Conservation (phyloP, 2,329 filamentous ascomycete genomes). For the Pestalotiopsis sp. region DNA sequence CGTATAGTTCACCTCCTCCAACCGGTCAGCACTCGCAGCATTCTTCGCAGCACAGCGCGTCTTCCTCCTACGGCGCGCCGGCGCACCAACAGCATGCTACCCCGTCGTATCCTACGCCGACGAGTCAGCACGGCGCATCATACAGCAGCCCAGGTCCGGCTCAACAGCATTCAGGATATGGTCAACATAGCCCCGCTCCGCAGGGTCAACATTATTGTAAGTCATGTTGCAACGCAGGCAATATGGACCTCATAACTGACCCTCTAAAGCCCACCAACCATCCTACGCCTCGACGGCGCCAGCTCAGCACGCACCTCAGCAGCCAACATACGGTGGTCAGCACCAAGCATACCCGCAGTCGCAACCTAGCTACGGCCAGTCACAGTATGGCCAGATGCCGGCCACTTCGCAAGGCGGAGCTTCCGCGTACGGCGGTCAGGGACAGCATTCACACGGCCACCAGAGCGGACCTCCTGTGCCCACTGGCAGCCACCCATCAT, state of each 20-base stretch:
- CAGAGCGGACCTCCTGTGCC: conserved; percentile 25
- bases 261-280: conserved; percentile 28
- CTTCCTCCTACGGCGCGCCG: conserved; percentile 26
- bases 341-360: conserved; percentile 34
- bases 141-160: conserved; percentile 26
- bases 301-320: conserved; percentile 15
- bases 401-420: conserved; percentile 27
- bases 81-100: conserved; percentile 24
- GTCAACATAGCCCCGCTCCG: conserved; percentile 28
- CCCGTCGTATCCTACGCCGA: conserved; percentile 32
- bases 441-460: conserved; percentile 30
- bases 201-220: conserved; percentile 33
- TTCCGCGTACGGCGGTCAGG: conserved; percentile 29
- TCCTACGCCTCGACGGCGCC: conserved; percentile 30
- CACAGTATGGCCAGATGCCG: conserved; percentile 24
- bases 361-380: conserved; percentile 27
- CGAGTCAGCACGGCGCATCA: conserved; percentile 27
- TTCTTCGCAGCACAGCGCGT: conserved; percentile 19
- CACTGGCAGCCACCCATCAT: conserved; percentile 28
- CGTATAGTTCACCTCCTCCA: conserved; percentile 32
- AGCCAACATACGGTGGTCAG: conserved; percentile 26
- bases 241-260: conserved; percentile 14
- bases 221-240: conserved; percentile 8
- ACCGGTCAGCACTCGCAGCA: conserved; percentile 27
- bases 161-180: conserved; percentile 22